These are phyloP conservation scores for Apiosordaria backusii DNA, from an alignment of 495 filamentous ascomycete genomes.

Conservation along the genomic window DNA sequence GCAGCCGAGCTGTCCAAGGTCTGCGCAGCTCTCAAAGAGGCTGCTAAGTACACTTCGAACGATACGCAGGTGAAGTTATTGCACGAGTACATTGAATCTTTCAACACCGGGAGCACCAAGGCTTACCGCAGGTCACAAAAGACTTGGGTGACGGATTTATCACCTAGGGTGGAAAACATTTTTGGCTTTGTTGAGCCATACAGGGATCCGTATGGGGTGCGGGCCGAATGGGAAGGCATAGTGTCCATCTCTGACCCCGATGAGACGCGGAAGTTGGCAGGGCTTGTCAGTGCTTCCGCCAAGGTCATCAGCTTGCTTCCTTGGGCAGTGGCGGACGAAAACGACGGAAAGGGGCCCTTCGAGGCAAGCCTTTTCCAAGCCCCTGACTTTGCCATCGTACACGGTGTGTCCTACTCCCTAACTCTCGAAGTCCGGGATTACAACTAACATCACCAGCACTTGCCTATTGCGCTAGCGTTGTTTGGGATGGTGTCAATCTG, in stretches of 20 bases:
- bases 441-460: constrained; percentile 27
- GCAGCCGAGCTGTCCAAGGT: too few relatives aligned
- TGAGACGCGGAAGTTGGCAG: constrained; percentile 34
- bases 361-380: constrained; percentile 41
- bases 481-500: constrained; percentile 41
- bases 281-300: constrained; percentile 33
- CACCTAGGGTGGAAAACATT: constrained; percentile 41
- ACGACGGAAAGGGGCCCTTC: constrained; percentile 43
- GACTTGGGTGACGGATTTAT: constrained; percentile 42
- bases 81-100: constrained; percentile 31
- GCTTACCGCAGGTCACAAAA: constrained; percentile 36
- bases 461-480: constrained; percentile 45
- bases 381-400: constrained; percentile 43
- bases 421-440: background rate
- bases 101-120: constrained; percentile 36
- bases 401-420: constrained; percentile 28
- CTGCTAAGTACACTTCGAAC: constrained; percentile 47
- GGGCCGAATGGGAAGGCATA: constrained; percentile 47
- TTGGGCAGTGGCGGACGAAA: constrained; percentile 35
- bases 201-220: constrained; percentile 43
- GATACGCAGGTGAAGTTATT: constrained; percentile 30
- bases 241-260: constrained; percentile 42
- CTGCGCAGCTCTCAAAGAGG: too few relatives aligned
- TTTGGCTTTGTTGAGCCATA: constrained; percentile 51
- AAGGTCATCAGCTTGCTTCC: constrained; percentile 38